Evolutionary conservation across 805 yeast species (phyloP).

Genomic region (Wickerhamia fluorescens): DNA sequence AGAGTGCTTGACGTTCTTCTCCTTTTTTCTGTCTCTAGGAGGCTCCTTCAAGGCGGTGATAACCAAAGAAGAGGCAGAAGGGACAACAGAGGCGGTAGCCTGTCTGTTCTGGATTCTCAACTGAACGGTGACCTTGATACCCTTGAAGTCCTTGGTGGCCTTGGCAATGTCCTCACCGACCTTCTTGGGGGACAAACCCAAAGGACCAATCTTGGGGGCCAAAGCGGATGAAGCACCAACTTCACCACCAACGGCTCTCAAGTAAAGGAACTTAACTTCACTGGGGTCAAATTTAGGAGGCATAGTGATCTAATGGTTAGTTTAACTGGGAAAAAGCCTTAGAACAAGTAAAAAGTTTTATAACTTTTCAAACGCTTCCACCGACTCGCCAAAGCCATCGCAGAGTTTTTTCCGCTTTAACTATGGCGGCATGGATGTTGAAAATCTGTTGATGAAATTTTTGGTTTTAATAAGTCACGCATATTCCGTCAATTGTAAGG

Average conservation of each 20-base stretch:
- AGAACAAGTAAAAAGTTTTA: too few relatives aligned
- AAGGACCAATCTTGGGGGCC: slow-evolving; percentile 99
- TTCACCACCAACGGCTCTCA: slow-evolving; percentile 99
- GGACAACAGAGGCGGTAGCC: slow-evolving; percentile 97
- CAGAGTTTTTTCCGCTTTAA: too few relatives aligned
- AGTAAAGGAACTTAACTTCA: slow-evolving; percentile 97
- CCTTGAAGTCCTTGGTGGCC: slow-evolving; percentile 98
- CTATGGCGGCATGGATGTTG: too few relatives aligned
- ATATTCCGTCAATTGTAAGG: too few relatives aligned
- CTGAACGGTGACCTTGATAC: slow-evolving; percentile 98
- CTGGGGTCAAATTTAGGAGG: slow-evolving; percentile 98
- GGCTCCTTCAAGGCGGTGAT: slow-evolving; percentile 99
- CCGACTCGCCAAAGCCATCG: too few relatives aligned
- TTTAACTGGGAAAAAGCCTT: too few relatives aligned
- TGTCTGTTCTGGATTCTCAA: slow-evolving; percentile 99
- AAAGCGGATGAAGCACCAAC: slow-evolving; percentile 99
- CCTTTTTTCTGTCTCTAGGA: slow-evolving; percentile 99
- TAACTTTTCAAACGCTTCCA: too few relatives aligned
- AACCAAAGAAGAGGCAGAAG: slow-evolving; percentile 98
- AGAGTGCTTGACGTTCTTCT: slow-evolving; percentile 98
- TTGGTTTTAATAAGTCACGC: too few relatives aligned
- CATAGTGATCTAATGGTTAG: slow-evolving; percentile 40
- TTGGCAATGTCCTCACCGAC: slow-evolving; percentile 99
- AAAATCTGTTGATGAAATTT: too few relatives aligned
- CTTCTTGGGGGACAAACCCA: slow-evolving; percentile 99